A percentile compares a stretch with the other conserved stretches of the same genome.
These are phyloP conservation scores for Ogataea henricii DNA, from an alignment of 805 yeast genomes.

Conservation along the genomic window DNA sequence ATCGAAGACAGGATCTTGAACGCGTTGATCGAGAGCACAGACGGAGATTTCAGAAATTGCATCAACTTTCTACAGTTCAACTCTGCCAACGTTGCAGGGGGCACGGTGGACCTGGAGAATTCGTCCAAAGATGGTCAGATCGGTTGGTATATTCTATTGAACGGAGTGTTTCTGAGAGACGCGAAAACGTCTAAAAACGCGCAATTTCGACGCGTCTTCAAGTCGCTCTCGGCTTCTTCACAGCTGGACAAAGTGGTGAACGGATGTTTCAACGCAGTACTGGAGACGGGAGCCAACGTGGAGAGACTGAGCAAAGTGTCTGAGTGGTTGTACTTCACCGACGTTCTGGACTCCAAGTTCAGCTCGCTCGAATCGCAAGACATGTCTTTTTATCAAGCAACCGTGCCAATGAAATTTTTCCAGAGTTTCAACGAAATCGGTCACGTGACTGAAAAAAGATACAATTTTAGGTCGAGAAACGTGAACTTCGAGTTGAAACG, in stretches of 20 bases:
- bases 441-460: constrained; percentile 28
- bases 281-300: constrained; percentile 65
- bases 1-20: constrained; percentile 54
- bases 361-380: constrained; percentile 46
- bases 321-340: constrained; percentile 80
- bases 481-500: constrained; percentile 41
- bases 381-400: constrained; percentile 46
- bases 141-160: constrained; percentile 69
- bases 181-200: constrained; percentile 46
- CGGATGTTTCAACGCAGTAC: constrained; percentile 70
- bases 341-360: constrained; percentile 50
- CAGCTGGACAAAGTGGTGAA: constrained; percentile 63
- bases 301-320: constrained; percentile 59
- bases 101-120: constrained; percentile 16
- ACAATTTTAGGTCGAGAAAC: constrained; percentile 36
- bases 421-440: constrained; percentile 62
- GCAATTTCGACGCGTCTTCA: constrained; percentile 50
- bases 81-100: constrained; percentile 5
- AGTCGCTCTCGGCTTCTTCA: constrained; percentile 47
- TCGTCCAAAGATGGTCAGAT: constrained; percentile 58
- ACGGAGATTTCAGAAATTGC: constrained; percentile 85
- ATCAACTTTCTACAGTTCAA: constrained; percentile 80
- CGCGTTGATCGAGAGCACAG: constrained; percentile 68
- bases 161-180: constrained; percentile 58
- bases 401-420: constrained; percentile 63